Evolutionary conservation across 768 basidiomycete species (phyloP).

Genomic region (Tylopilus subfusipes): DNA sequence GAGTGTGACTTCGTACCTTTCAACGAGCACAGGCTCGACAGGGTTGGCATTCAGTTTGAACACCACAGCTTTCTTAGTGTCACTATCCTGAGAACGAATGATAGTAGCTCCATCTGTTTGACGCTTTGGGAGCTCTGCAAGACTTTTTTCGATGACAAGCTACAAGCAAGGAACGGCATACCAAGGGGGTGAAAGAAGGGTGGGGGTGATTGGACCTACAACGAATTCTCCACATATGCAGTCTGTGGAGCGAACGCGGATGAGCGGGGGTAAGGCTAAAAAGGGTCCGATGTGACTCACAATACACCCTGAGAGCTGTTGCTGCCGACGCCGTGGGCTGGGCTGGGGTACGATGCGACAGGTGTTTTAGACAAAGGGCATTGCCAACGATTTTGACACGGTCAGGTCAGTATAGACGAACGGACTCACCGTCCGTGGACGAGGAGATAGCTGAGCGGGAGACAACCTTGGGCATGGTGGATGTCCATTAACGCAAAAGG

Average conservation of each 20-base stretch:
- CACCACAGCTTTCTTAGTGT: slow-evolving; percentile 54
- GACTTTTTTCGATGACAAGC: slow-evolving; percentile 79
- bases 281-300: slow-evolving; percentile 41
- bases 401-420: not conserved
- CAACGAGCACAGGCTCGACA: slow-evolving; percentile 67
- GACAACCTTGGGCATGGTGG: slow-evolving; percentile 84
- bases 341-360: slow-evolving; percentile 40
- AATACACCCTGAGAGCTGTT: slow-evolving; percentile 77
- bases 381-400: not conserved
- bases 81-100: slow-evolving; percentile 67
- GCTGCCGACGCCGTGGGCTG: slow-evolving; percentile 77
- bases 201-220: slow-evolving; percentile 42
- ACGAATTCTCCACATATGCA: slow-evolving; percentile 88
- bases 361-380: not conserved
- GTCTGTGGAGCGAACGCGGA: slow-evolving; percentile 43
- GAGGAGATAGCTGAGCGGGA: slow-evolving; percentile 87
- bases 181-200: slow-evolving; percentile 1
- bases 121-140: slow-evolving; percentile 64
- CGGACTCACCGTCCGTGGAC: slow-evolving; percentile 69
- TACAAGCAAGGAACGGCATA: slow-evolving; percentile 26
- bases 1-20: slow-evolving; percentile 53
- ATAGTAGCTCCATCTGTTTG: slow-evolving; percentile 79
- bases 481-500: not conserved
- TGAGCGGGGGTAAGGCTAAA: slow-evolving; percentile 6
- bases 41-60: slow-evolving; percentile 84